Evolutionary conservation across 2,329 filamentous ascomycete genomes (phyloP).

Genomic region (Aureobasidium sp.): DNA sequence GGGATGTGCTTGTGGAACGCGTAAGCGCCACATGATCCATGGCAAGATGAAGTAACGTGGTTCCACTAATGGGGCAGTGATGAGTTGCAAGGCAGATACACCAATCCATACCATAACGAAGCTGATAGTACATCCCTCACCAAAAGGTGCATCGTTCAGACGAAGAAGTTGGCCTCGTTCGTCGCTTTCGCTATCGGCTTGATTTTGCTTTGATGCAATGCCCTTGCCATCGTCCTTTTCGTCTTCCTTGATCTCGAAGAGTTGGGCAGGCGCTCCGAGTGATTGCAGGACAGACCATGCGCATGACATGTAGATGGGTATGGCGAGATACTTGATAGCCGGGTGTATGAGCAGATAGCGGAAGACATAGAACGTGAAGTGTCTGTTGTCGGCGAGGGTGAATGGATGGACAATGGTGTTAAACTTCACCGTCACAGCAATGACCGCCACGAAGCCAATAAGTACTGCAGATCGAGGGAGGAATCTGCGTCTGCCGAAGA

Average conservation of each 20-base stretch:
- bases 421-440: slow-evolving; percentile 54
- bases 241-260: slow-evolving; percentile 16
- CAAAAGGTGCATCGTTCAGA: slow-evolving; percentile 16
- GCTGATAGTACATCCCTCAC: slow-evolving; percentile 31
- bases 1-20: slow-evolving; percentile 49
- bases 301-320: slow-evolving; percentile 63
- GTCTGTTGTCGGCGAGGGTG: slow-evolving; percentile 89
- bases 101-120: slow-evolving; percentile 58
- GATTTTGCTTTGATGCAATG: not conserved
- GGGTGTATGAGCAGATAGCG: slow-evolving; percentile 59
- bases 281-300: slow-evolving; percentile 62
- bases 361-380: slow-evolving; percentile 97
- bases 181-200: not conserved
- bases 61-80: slow-evolving; percentile 88
- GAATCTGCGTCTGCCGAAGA: slow-evolving; percentile 29
- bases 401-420: slow-evolving; percentile 97
- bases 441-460: slow-evolving; percentile 33
- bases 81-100: slow-evolving; percentile 67
- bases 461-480: slow-evolving; percentile 35
- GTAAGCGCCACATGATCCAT: slow-evolving; percentile 85
- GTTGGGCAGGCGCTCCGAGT: slow-evolving; percentile 42
- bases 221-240: slow-evolving; percentile 9
- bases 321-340: slow-evolving; percentile 58
- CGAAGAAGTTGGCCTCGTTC: not conserved
- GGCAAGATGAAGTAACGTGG: slow-evolving; percentile 94